Percentiles rank a stretch among this genome's conserved stretches.
These are phyloP conservation scores for Gossypium ekmanianum DNA, from an alignment of 345 rosid species.

Conservation along the genomic window DNA sequence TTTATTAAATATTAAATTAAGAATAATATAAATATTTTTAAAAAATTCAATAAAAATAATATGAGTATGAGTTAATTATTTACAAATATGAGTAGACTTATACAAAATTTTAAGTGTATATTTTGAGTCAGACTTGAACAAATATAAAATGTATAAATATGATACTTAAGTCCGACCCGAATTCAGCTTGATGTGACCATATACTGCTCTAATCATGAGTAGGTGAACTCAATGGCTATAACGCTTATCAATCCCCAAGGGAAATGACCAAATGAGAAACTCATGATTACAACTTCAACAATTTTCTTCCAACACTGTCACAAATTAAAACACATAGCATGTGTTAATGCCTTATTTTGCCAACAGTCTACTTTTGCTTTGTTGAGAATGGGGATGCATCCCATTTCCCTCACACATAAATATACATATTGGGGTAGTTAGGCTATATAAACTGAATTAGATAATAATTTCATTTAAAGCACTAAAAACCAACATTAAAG, in stretches of 20 bases:
- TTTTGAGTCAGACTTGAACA: fast-evolving
- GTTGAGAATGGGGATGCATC: no score
- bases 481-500: background rate
- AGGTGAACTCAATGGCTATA: background rate
- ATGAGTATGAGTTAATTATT: no score
- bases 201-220: no score
- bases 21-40: no score
- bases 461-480: background rate
- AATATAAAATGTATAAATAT: no score
- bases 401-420: background rate
- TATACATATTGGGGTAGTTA: background rate
- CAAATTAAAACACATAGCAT: background rate
- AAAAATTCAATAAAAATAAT: no score
- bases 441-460: background rate
- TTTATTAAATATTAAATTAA: no score
- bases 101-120: no score
- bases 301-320: background rate
- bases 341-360: background rate
- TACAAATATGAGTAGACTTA: no score
- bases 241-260: background rate
- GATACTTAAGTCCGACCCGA: no score
- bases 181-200: no score
- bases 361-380: no score
- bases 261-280: background rate
- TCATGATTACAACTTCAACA: background rate